Base-by-base conservation (phyloP, 371 early-diverging fungal genomes). In the Mucor racemosus region DNA sequence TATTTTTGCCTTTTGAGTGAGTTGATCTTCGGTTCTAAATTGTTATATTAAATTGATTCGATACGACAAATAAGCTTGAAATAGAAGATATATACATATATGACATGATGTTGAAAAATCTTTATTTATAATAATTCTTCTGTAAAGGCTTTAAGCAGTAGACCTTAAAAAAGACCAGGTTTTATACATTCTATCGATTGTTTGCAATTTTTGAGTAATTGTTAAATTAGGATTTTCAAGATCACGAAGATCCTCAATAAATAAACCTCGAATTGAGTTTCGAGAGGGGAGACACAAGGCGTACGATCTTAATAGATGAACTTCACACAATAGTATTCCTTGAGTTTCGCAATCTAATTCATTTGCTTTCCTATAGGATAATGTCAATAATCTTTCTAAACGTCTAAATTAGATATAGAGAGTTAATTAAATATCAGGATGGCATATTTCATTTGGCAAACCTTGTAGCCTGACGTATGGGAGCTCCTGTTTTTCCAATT, bases 161-260 rank as follows among this genome's bases (percentile, higher is more conserved):
- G 15, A 13, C 14, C 40, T 59, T n/a, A 79, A 67, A 69, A 82
- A 84, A 31, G 44, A 59, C 82, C 82, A 89, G 19, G 78, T 79
- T 36, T 86, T 69, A 44, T 75, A 77, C 91, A 92, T 91, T n/a
- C 92, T 79, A 41, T 82, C 76, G 31, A 91, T 70, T 0, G 88
- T 86, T 33, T 78, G 68, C 11, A 86, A 72, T 55, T 89, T 89
- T 68, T 92, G 92, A 2, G 65, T 58, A 2, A 82, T 78, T n/a
- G 78, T 79, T 50, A 91, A 66, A 5, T 74, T 73, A 11, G 88
- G 79, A 69, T 88, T 79, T 65, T 93, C 92, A 17, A 91, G 74
- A 53, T 91, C 92, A 8, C 90, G 81, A 15, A 92, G 69, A 68
- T 90, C 92, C 60, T 87, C 84, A 50, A 94, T 65, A 61, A 94